Evolutionary conservation across 2,329 filamentous ascomycete species (phyloP).

Genomic region (Xylariaceae sp.): DNA sequence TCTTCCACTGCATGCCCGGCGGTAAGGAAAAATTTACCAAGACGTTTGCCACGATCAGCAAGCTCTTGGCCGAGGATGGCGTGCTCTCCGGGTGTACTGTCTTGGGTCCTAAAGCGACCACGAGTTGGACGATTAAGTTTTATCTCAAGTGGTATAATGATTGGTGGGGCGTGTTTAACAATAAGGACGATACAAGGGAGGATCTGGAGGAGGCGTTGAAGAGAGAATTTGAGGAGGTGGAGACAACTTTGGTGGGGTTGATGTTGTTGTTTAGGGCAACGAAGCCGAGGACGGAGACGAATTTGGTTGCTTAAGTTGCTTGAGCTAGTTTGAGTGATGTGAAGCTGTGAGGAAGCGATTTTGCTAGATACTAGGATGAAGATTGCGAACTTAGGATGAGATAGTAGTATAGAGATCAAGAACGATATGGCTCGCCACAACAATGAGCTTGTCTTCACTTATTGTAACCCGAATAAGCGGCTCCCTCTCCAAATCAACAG

Average conservation of each 20-base stretch:
- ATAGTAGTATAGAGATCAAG: too few species aligned
- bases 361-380: too few species aligned
- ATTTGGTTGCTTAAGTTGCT: too few species aligned
- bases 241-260: not conserved
- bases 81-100: not conserved
- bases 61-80: not conserved
- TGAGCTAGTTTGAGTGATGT: too few species aligned
- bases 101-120: not conserved
- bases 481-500: too few species aligned
- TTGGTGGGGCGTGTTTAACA: not conserved
- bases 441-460: too few species aligned
- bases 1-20: not conserved
- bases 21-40: not conserved
- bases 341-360: too few species aligned
- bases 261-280: not conserved
- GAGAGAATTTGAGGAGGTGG: not conserved
- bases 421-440: too few species aligned
- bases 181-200: not conserved
- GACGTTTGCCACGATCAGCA: not conserved
- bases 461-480: too few species aligned
- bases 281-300: not conserved
- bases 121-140: not conserved
- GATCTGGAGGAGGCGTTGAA: not conserved
- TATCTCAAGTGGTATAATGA: not conserved
- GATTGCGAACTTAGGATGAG: too few species aligned